phyloP scores from a whole-genome alignment of 202 grass and related monocot species.

The Saccharum hybrid region DNA sequence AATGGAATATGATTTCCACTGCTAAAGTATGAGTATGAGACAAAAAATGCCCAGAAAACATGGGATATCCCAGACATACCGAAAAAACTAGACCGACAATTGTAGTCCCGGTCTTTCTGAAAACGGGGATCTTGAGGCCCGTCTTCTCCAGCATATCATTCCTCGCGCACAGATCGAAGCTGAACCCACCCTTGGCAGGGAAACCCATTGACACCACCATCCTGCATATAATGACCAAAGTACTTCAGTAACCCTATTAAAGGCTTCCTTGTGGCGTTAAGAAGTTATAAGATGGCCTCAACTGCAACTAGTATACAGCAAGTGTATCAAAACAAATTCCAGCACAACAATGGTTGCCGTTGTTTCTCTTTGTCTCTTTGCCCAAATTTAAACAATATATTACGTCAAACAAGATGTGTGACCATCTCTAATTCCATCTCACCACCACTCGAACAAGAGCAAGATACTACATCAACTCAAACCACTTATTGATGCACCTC shows the following conservation, averaged over 20 bases:
- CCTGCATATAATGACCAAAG: constrained; percentile 21
- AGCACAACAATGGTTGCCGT: background rate
- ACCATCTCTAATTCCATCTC: too few species aligned
- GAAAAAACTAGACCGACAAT: constrained; percentile 66
- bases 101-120: constrained; percentile 69
- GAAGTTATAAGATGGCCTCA: background rate
- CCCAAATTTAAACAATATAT: background rate
- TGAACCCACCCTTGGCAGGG: constrained; percentile 64
- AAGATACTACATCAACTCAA: too few species aligned
- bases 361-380: background rate
- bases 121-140: constrained; percentile 43
- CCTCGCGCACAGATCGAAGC: constrained; percentile 60
- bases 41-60: background rate
- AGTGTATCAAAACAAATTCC: background rate
- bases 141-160: constrained; percentile 63
- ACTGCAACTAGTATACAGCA: background rate
- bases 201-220: constrained; percentile 55
- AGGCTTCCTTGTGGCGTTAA: too few species aligned
- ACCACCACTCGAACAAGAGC: too few species aligned
- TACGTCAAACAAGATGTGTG: too few species aligned
- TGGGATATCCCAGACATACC: constrained; percentile 17
- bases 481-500: too few species aligned
- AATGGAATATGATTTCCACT: too few species aligned
- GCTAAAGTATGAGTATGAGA: too few species aligned
- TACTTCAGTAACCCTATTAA: background rate